Evolutionary conservation across 768 basidiomycete genomes (phyloP).

Genomic region (Boletus patriciae): DNA sequence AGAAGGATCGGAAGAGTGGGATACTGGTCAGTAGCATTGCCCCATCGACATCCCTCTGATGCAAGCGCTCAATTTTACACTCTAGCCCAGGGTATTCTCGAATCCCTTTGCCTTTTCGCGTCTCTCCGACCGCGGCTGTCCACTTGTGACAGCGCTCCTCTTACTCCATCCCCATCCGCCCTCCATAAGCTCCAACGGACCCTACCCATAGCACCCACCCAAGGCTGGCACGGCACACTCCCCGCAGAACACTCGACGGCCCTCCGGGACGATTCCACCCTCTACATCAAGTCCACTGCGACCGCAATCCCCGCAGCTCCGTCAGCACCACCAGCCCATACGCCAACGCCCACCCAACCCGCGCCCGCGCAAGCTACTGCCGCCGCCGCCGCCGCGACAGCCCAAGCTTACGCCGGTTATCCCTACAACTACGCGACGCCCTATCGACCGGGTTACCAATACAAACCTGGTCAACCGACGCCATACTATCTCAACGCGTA

Average conservation of each 20-base stretch:
- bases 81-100: constrained; percentile 69
- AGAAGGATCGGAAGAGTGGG: constrained; percentile 80
- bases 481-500: constrained; percentile 34
- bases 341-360: constrained; percentile 34
- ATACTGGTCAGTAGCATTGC: constrained; percentile 57
- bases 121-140: constrained; percentile 68
- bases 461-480: constrained; percentile 39
- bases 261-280: constrained; percentile 72
- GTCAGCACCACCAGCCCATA: constrained; percentile 34
- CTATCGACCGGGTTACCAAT: constrained; percentile 36
- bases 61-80: constrained; percentile 14
- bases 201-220: constrained; percentile 55
- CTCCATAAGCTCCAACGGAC: constrained; percentile 74
- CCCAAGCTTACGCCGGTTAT: constrained; percentile 33
- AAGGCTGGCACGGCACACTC: constrained; percentile 76
- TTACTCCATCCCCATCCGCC: constrained; percentile 62
- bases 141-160: constrained; percentile 41
- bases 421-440: constrained; percentile 39
- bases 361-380: constrained; percentile 24
- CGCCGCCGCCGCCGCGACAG: constrained; percentile 25
- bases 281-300: constrained; percentile 56
- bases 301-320: constrained; percentile 35
- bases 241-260: constrained; percentile 56
- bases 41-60: constrained; percentile 1
- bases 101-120: constrained; percentile 65